phyloP scores from a whole-genome alignment of 1,284 basidiomycete species.

The Austroboletus niveus region DNA sequence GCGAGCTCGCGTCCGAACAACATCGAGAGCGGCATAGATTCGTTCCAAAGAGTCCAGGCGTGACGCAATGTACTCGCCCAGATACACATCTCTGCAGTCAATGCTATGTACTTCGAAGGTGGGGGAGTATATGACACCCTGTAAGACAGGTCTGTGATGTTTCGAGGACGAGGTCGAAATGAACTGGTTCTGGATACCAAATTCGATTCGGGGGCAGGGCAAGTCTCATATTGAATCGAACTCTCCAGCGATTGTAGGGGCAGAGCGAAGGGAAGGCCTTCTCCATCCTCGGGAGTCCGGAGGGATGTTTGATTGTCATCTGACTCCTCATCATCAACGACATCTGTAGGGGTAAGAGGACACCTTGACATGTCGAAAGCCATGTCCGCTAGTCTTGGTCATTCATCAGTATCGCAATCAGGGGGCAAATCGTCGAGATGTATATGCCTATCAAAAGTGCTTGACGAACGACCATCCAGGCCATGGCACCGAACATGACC shows the following conservation, averaged over 20 bases:
- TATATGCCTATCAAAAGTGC: constrained; percentile 4
- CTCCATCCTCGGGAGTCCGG: constrained; percentile 28
- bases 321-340: constrained; percentile 27
- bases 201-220: constrained; percentile 1
- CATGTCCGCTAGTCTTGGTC: background rate
- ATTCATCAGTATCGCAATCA: constrained; percentile 2
- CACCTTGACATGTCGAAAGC: constrained; percentile 13
- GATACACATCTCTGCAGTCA: no score
- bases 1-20: no score
- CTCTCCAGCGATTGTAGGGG: constrained; percentile 1
- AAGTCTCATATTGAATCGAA: background rate
- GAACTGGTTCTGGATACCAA: constrained; percentile 18
- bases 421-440: constrained; percentile 10
- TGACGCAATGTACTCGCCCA: no score
- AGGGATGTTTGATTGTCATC: constrained; percentile 25
- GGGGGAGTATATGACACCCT: no score
- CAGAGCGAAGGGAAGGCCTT: constrained; percentile 8
- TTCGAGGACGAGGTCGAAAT: background rate
- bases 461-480: background rate
- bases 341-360: constrained; percentile 27
- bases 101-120: no score
- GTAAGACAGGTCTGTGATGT: constrained; percentile 12
- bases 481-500: constrained; percentile 1
- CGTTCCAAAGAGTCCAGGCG: no score
- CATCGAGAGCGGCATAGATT: no score